These are phyloP conservation scores for Phytopythium vexans DNA, from an alignment of 352 stramenopile species.

Conservation along the genomic window DNA sequence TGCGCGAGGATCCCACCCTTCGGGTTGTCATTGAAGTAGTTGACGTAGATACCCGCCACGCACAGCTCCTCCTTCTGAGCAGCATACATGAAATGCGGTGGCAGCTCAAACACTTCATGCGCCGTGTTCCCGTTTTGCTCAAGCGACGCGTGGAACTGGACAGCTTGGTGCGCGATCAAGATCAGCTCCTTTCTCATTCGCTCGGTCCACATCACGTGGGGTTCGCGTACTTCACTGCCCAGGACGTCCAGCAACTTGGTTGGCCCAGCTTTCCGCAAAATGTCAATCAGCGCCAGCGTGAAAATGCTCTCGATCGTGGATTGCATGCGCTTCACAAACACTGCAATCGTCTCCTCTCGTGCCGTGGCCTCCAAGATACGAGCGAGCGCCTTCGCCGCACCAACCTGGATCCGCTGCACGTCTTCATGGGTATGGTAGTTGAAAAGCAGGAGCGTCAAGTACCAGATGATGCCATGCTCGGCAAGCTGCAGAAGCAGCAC, in stretches of 20 bases:
- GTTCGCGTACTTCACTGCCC: slow-evolving; percentile 66
- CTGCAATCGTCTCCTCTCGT: slow-evolving; percentile 67
- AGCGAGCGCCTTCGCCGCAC: slow-evolving; percentile 68
- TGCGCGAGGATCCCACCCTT: slow-evolving; percentile 69
- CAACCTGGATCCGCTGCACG: slow-evolving; percentile 66
- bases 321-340: slow-evolving; percentile 81
- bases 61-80: slow-evolving; percentile 84
- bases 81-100: slow-evolving; percentile 70
- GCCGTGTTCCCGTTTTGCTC: slow-evolving; percentile 52
- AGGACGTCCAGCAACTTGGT: slow-evolving; percentile 72
- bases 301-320: slow-evolving; percentile 83
- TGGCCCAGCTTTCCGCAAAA: slow-evolving; percentile 54
- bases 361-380: slow-evolving; percentile 65
- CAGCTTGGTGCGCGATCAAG: slow-evolving; percentile 55
- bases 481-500: slow-evolving; percentile 75
- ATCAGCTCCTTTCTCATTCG: slow-evolving; percentile 79
- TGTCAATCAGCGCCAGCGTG: slow-evolving; percentile 71
- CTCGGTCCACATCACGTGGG: slow-evolving; percentile 86
- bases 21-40: slow-evolving; percentile 87
- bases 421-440: slow-evolving; percentile 43
- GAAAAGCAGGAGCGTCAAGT: slow-evolving; percentile 80
- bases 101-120: slow-evolving; percentile 76
- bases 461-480: slow-evolving; percentile 82
- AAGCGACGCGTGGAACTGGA: slow-evolving; percentile 66
- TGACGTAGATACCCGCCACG: slow-evolving; percentile 85